These are phyloP conservation scores for Croton laevigatus DNA, from an alignment of 441 rosid genomes.

Conservation along the genomic window DNA sequence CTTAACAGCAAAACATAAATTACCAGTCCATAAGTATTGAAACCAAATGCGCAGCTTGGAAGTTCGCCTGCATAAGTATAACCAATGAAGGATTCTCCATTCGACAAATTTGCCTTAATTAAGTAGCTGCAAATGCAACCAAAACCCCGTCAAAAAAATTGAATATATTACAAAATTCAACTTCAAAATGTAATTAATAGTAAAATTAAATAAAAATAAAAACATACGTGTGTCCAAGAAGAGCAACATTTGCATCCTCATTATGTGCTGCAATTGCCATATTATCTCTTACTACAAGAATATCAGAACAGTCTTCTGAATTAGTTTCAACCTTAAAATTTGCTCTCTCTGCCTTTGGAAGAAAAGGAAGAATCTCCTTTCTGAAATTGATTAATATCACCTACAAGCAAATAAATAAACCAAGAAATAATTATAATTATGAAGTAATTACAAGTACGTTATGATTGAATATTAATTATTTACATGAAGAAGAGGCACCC, in stretches of 20 bases:
- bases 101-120: slow-evolving; percentile 39
- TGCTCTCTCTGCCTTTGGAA: slow-evolving; percentile 28
- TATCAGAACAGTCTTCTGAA: slow-evolving; percentile 47
- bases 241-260: slow-evolving; percentile 58
- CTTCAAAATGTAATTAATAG: neutral
- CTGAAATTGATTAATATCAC: slow-evolving; percentile 55
- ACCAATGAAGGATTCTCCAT: slow-evolving; percentile 35
- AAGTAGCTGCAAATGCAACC: slow-evolving; percentile 35
- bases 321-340: slow-evolving; percentile 15
- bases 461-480: too few relatives aligned
- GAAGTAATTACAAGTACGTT: too few relatives aligned
- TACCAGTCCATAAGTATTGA: slow-evolving; percentile 52
- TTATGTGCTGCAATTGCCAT: slow-evolving; percentile 61
- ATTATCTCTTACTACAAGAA: slow-evolving; percentile 38
- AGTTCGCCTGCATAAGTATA: slow-evolving; percentile 62
- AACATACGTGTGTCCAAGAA: slow-evolving; percentile 54
- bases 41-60: slow-evolving; percentile 63
- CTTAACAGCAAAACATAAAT: neutral
- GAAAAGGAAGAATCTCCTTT: slow-evolving; percentile 61
- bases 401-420: slow-evolving; percentile 31
- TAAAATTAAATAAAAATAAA: neutral
- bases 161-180: neutral
- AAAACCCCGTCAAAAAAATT: neutral
- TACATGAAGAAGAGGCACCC: slow-evolving; percentile 50
- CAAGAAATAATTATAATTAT: neutral